Percentiles rank a stretch among this genome's conserved stretches.
Conservation (phyloP, 2,329 filamentous ascomycete species). For the Gnomoniopsis smithogilvyi region DNA sequence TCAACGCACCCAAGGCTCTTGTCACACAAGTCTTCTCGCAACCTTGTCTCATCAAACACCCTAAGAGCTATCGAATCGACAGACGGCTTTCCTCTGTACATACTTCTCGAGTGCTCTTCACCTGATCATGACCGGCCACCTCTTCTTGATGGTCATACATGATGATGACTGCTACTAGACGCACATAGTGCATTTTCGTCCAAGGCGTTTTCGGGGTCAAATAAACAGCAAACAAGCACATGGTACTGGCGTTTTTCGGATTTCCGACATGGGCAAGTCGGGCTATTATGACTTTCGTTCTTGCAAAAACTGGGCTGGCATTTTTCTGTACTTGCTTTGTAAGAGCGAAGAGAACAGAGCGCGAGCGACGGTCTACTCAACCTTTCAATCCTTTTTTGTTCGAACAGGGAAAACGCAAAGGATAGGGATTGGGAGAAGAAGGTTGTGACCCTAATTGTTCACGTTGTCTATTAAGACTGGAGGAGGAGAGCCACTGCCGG, state of each 20-base stretch:
- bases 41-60: too few species aligned
- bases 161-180: slow-evolving; percentile 2
- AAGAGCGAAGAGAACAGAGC: slow-evolving; percentile 3
- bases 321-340: slow-evolving; percentile 11
- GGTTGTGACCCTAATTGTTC: too few species aligned
- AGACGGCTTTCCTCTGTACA: too few species aligned
- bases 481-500: too few species aligned
- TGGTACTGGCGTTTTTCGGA: slow-evolving; percentile 12
- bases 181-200: slow-evolving; percentile 1
- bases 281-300: slow-evolving; percentile 2
- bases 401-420: background rate
- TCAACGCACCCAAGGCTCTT: too few species aligned
- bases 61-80: too few species aligned
- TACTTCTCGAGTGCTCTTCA: too few species aligned
- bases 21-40: too few species aligned
- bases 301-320: background rate
- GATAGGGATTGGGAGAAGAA: fast-evolving
- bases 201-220: slow-evolving; percentile 9
- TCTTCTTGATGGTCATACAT: too few species aligned
- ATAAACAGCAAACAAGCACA: slow-evolving; percentile 1
- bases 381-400: background rate
- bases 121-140: too few species aligned
- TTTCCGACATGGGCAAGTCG: background rate
- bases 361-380: background rate
- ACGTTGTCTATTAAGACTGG: too few species aligned